Evolutionary conservation across 768 basidiomycete genomes (phyloP), one percentile per base, ranked within the genome.

Genomic region (Russula lepida): DNA sequence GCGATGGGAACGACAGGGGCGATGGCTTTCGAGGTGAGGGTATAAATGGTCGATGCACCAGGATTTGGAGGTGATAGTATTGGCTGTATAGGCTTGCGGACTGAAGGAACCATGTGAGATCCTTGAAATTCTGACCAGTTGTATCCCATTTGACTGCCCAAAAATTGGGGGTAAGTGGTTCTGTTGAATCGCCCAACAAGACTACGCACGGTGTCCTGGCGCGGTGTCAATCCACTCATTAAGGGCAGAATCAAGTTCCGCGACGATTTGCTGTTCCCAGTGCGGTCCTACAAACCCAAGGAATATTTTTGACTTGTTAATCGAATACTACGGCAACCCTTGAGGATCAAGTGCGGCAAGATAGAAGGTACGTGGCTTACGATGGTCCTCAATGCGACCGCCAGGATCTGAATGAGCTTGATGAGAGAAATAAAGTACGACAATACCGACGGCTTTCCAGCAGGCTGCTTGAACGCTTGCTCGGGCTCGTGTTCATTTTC

Each of bases 381-480:
- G 17, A 92, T 78, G 0, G 86, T 87, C 56, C 84, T 75, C 59
- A 85, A 73, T 1, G 81, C 78, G 64, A 82, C 84, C 0, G 80
- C 83, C 27, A 85, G 75, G 55, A 91, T 84, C 54, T 85, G 82
- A 32, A 76, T 76, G 0, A 91, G 76, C 67, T 81, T 84, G 61
- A 88, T 73, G 48, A 75, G 73, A 50, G 71, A 76, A 53, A 81
- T 74, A 62, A 88, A 88, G 51, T 75, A 79, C 0, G 85, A 73
- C 6, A 86, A 67, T 0, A 68, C 67, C 6, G 80, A 82, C 0
- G 84, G 83, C 66, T 81, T 81, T 23, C 77, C 80, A 0, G 75
- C 66, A 0, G 89, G 89, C 67, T 91, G 89, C 55, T 79, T 79
- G 72, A 86, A 88, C 5, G 75, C 56, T 41, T 59, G 51, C 6